These are phyloP conservation scores for Luvunga scandens DNA, from an alignment of 345 rosid genomes.

Conservation along the genomic window DNA sequence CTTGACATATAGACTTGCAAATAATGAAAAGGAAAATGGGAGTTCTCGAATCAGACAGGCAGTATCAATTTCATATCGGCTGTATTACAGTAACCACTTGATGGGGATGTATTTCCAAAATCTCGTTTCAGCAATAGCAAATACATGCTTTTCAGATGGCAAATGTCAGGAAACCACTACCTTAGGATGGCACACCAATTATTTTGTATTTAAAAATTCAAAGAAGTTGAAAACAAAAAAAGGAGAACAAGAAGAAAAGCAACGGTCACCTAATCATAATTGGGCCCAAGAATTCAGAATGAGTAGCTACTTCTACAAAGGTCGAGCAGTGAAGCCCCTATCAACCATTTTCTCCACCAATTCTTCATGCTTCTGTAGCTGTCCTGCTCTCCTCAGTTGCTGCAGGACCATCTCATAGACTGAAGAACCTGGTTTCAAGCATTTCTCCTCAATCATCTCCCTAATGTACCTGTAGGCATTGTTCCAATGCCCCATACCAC, in stretches of 20 bases:
- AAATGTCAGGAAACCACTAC: not conserved
- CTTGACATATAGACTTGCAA: not conserved
- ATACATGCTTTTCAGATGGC: not conserved
- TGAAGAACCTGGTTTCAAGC: slow-evolving; percentile 63
- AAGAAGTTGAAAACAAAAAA: no score
- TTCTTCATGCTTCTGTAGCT: slow-evolving; percentile 88
- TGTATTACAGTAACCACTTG: no score
- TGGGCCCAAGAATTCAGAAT: not conserved
- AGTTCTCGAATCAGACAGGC: not conserved
- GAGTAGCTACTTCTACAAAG: slow-evolving; percentile 28
- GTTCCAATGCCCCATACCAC: slow-evolving; percentile 96
- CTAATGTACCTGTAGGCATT: slow-evolving; percentile 74
- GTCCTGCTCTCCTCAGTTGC: slow-evolving; percentile 78
- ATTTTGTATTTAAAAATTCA: not conserved
- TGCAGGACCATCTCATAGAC: slow-evolving; percentile 69
- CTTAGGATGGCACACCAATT: not conserved
- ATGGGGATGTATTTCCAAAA: no score
- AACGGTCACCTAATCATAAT: not conserved
- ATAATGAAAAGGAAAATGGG: not conserved
- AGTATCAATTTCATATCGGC: not conserved
- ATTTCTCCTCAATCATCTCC: slow-evolving; percentile 88
- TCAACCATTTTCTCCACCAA: slow-evolving; percentile 84
- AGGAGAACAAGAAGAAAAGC: not conserved
- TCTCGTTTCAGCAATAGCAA: not conserved
- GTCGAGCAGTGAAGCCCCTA: slow-evolving; percentile 58